These are phyloP conservation scores for Bryoglossum gracile DNA, from an alignment of 495 filamentous ascomycete species.

Conservation along the genomic window DNA sequence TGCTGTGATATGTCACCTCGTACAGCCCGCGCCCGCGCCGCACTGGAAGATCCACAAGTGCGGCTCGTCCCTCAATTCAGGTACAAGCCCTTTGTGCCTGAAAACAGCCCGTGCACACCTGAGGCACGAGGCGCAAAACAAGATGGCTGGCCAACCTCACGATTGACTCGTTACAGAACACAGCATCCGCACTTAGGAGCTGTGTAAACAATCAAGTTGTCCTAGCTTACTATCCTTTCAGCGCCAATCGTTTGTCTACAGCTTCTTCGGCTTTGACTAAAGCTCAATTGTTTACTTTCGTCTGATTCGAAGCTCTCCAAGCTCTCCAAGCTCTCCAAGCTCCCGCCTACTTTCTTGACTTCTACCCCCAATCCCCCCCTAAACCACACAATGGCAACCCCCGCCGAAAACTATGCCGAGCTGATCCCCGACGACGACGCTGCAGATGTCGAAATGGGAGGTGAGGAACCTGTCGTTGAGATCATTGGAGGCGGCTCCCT, in stretches of 20 bases:
- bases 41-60: too few species aligned
- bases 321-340: background rate
- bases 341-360: background rate
- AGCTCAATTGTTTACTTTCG: background rate
- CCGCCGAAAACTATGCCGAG: slow-evolving; percentile 30
- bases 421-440: slow-evolving; percentile 31
- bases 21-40: too few species aligned
- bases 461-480: slow-evolving; percentile 29
- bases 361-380: background rate
- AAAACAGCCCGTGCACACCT: too few species aligned
- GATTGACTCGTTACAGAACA: too few species aligned
- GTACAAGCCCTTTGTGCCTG: too few species aligned
- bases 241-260: background rate
- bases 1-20: too few species aligned
- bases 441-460: slow-evolving; percentile 46
- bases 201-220: too few species aligned
- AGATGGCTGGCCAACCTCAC: too few species aligned
- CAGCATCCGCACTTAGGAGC: too few species aligned
- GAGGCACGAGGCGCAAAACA: too few species aligned
- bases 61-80: too few species aligned
- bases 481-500: slow-evolving; percentile 10
- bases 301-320: background rate
- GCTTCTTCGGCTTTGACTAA: background rate
- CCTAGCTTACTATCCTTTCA: too few species aligned
- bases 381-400: slow-evolving; percentile 23